Percentiles rank a stretch among this genome's conserved stretches.
Evolutionary conservation across 2,329 filamentous ascomycete species (phyloP).

Genomic region (Penicillium palitans): DNA sequence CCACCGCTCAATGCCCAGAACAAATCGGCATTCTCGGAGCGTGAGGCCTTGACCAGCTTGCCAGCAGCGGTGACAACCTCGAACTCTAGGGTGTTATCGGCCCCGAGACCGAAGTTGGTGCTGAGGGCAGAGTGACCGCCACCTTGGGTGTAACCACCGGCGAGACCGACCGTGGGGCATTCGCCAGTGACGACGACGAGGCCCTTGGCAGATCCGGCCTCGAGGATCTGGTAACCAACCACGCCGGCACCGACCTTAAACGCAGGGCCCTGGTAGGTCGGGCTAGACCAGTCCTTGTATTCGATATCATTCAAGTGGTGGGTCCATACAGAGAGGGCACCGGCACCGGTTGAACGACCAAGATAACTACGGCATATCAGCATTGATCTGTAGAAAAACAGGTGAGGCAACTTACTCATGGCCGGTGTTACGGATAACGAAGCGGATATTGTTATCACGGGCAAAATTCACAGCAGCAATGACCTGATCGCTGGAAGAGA

Average conservation of each 20-base stretch:
- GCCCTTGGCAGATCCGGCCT: slow-evolving; percentile 47
- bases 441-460: slow-evolving; percentile 50
- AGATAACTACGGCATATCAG: slow-evolving; percentile 28
- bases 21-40: slow-evolving; percentile 18
- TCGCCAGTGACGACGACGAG: slow-evolving; percentile 57
- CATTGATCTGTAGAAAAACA: background rate
- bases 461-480: slow-evolving; percentile 45
- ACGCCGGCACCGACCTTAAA: slow-evolving; percentile 58
- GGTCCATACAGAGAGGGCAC: slow-evolving; percentile 43
- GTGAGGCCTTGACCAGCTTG: slow-evolving; percentile 18
- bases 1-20: slow-evolving; percentile 26
- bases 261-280: slow-evolving; percentile 52
- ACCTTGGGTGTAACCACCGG: slow-evolving; percentile 62
- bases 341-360: slow-evolving; percentile 63
- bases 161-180: slow-evolving; percentile 57
- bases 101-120: slow-evolving; percentile 57
- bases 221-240: slow-evolving; percentile 52
- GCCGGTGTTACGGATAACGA: slow-evolving; percentile 49
- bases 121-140: slow-evolving; percentile 60
- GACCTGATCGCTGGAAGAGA: slow-evolving; percentile 31
- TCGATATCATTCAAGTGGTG: slow-evolving; percentile 35
- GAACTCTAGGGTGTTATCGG: slow-evolving; percentile 59
- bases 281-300: slow-evolving; percentile 38
- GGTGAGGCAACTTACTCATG: slow-evolving; percentile 35
- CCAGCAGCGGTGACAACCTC: slow-evolving; percentile 54